phyloP scores from a whole-genome alignment of 306 rosid genomes.

The Cicer yamashitae region DNA sequence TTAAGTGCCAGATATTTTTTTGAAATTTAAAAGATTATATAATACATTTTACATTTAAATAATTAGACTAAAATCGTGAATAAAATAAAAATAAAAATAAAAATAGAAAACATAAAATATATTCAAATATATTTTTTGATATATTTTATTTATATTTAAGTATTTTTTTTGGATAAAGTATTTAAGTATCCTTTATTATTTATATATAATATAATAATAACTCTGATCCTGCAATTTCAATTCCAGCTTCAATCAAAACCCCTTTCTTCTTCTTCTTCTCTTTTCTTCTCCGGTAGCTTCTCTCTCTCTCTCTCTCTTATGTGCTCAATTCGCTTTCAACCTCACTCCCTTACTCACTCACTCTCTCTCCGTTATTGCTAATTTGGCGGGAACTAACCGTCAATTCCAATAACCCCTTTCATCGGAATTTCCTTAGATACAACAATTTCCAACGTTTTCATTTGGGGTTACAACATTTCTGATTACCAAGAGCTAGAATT shows the following conservation, averaged over 20 bases:
- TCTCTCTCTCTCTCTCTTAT: constrained; percentile 41
- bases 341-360: not conserved
- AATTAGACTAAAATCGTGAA: too few species aligned
- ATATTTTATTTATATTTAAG: too few species aligned
- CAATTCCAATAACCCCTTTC: constrained; percentile 45
- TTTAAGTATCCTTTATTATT: not conserved
- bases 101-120: too few species aligned
- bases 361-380: not conserved
- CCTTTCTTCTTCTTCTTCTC: constrained; percentile 30
- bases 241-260: constrained; percentile 52
- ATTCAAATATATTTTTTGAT: too few species aligned
- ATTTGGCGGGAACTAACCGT: constrained; percentile 72
- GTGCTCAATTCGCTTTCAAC: constrained; percentile 26
- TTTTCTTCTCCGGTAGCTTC: not conserved
- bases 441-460: not conserved
- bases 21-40: too few species aligned
- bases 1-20: too few species aligned
- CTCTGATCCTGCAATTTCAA: constrained; percentile 31
- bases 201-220: not conserved
- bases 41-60: too few species aligned
- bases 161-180: too few species aligned
- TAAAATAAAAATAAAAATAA: too few species aligned
- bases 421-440: constrained; percentile 39
- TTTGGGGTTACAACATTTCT: not conserved
- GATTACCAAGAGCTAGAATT: not conserved